Evolutionary conservation across 1,139 yeast species (phyloP).

Genomic region (Protomyces macrosporus): DNA sequence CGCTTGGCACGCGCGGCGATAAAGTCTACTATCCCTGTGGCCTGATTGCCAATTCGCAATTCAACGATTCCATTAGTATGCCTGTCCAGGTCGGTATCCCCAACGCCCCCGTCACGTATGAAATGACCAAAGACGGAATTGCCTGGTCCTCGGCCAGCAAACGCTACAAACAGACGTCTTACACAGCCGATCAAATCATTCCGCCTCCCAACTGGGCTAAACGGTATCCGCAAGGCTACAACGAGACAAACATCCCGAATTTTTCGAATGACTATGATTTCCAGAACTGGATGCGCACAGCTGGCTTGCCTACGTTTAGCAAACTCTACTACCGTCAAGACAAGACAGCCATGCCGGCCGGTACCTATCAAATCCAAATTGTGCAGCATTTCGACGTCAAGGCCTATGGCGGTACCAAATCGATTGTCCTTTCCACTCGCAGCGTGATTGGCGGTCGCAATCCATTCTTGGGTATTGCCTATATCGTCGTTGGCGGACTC

Average conservation of each 20-base stretch:
- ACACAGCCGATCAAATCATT: constrained; percentile 63
- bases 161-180: constrained; percentile 73
- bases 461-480: constrained; percentile 76
- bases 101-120: constrained; percentile 31
- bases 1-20: constrained; percentile 55
- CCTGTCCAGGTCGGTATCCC: constrained; percentile 51
- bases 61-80: constrained; percentile 72
- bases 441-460: constrained; percentile 90
- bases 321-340: constrained; percentile 80
- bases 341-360: constrained; percentile 52
- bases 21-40: constrained; percentile 84
- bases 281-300: constrained; percentile 97
- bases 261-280: constrained; percentile 57
- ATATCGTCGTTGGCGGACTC: constrained; percentile 92
- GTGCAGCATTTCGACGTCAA: constrained; percentile 62
- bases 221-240: constrained; percentile 83
- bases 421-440: constrained; percentile 71
- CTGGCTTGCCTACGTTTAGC: constrained; percentile 80
- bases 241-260: constrained; percentile 71
- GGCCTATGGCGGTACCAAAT: constrained; percentile 76
- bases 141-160: constrained; percentile 81
- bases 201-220: constrained; percentile 97
- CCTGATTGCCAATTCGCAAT: constrained; percentile 82
- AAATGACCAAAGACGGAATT: constrained; percentile 63
- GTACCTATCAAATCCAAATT: constrained; percentile 65